Conservation (phyloP, 1,139 yeast species). For the Kodamaea anthophila region DNA sequence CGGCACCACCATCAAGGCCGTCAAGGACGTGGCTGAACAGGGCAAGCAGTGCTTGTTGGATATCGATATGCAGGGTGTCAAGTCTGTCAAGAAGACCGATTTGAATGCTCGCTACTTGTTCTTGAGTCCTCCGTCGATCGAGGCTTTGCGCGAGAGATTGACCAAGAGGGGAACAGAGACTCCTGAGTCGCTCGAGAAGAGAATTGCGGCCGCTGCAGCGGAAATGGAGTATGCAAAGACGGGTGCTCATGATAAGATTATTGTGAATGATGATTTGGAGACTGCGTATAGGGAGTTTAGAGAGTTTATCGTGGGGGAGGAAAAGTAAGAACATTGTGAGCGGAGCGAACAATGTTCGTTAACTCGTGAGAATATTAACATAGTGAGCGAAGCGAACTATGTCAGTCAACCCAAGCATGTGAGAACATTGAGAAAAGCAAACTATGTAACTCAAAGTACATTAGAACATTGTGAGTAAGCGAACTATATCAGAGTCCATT, state of each 20-base stretch:
- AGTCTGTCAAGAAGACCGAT: constrained; percentile 75
- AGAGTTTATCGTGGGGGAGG: constrained; percentile 44
- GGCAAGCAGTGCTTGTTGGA: constrained; percentile 83
- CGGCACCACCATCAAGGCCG: constrained; percentile 87
- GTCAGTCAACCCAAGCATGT: no score
- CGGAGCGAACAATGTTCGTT: background rate
- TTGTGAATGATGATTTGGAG: constrained; percentile 89
- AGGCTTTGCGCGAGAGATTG: constrained; percentile 65
- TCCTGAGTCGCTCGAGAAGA: constrained; percentile 70
- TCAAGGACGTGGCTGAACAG: constrained; percentile 60
- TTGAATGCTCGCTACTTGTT: constrained; percentile 83
- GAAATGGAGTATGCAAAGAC: constrained; percentile 85
- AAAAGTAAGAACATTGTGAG: no score
- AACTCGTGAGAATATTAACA: background rate
- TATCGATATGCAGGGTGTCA: constrained; percentile 98
- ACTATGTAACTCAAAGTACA: no score
- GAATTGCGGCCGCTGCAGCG: constrained; percentile 78
- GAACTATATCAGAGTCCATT: no score
- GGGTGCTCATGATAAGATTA: constrained; percentile 85
- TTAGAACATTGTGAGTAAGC: no score
- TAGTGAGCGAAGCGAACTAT: no score
- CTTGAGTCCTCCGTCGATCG: constrained; percentile 88
- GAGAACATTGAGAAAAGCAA: no score
- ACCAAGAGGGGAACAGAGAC: constrained; percentile 93
- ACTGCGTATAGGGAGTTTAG: constrained; percentile 79